Evolutionary conservation across 1,139 yeast species (phyloP).

Genomic region (Groenewaldozyma auringiensis): DNA sequence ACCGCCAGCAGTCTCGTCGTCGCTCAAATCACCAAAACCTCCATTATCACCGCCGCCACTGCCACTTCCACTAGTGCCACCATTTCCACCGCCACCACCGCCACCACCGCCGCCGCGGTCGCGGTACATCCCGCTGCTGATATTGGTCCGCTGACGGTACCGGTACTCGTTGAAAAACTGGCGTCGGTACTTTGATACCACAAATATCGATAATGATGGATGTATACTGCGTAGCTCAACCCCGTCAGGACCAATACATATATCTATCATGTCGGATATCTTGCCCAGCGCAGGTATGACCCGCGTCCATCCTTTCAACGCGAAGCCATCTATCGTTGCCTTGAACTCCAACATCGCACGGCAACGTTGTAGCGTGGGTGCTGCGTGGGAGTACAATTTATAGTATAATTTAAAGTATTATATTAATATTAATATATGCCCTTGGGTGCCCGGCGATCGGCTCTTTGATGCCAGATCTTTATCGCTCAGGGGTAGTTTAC

Average conservation of each 20-base stretch:
- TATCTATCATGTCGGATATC: conserved; percentile 2
- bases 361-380: too few relatives aligned
- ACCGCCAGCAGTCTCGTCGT: conserved; percentile 1
- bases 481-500: too few relatives aligned
- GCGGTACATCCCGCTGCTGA: background rate
- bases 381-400: too few relatives aligned
- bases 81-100: too few relatives aligned
- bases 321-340: background rate
- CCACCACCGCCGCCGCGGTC: background rate
- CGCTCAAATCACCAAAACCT: background rate
- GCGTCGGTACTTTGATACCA: conserved; percentile 9
- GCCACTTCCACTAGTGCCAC: too few relatives aligned
- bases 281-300: conserved; percentile 2
- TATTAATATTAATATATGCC: too few relatives aligned
- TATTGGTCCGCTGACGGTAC: conserved; percentile 4
- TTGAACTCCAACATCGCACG: conserved; percentile 1
- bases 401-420: too few relatives aligned
- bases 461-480: too few relatives aligned
- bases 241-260: conserved; percentile 6
- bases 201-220: conserved; percentile 16
- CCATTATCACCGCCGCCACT: conserved; percentile 1
- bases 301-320: background rate
- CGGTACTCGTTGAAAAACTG: conserved; percentile 14
- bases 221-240: conserved; percentile 15
- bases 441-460: too few relatives aligned